Evolutionary conservation across 2,329 filamentous ascomycete genomes (phyloP), one percentile per base, ranked within the genome.

Genomic region (Nemania abortiva): DNA sequence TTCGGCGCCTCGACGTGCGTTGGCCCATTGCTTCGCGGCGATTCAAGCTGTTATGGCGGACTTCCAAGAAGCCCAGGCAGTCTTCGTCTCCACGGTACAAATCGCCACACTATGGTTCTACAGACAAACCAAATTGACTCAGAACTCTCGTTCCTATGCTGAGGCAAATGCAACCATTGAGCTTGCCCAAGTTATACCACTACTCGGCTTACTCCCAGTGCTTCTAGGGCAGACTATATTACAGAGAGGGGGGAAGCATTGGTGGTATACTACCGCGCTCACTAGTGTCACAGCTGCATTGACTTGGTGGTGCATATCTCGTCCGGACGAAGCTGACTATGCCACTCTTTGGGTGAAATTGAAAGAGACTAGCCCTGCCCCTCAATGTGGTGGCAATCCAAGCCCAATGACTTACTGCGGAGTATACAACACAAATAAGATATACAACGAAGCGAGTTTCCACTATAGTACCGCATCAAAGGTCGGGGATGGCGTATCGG

Each of bases 51-150:
- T 62, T 37, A 27, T 37, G 7, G 52, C 34, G 9, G 61, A 64
- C 18, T 64, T 64, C 5, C 61, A 64, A 18, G 61, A 64, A 37
- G 42, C 61, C 9, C 61, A 64, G 20, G 34, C n/a, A 18, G 13
- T 64, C 7, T 52, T 64, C 27, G 52, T 64, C 5, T 24, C 34
- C 11, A 57, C 53, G 7, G 34, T 64, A 52, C 61, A 64, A 42
- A 39, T 57, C 29, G 61, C 61, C 13, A 49, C 52, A 1, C 13
- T 64, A 6, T 49, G 24, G 15, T 64, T 50, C 37, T 64, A 47
- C 27, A 56, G 39, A 6, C 15, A 3, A 24, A 22, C 24, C 0
- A 24, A 18, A 27, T 7, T 49, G 13, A 27, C 34, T 9, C 31
- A 50, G 29, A 37, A 1, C n/a, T 34, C 29, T 13, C 3, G 15